Base-by-base conservation (phyloP, 1,139 yeast genomes). In the Kodamaea alishanica region DNA sequence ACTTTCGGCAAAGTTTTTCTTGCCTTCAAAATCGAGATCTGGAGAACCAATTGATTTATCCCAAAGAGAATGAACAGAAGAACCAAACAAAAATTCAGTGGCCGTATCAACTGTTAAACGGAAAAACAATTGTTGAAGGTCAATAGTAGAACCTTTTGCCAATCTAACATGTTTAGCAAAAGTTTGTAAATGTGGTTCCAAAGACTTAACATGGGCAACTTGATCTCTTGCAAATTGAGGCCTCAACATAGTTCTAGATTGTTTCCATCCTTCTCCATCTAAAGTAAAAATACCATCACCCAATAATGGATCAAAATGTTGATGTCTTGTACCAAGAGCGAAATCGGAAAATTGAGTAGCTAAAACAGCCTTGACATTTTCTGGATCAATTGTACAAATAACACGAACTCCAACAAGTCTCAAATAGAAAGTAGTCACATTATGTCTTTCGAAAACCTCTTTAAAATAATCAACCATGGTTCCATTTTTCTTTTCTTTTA, bases 61-160 rank as follows among this genome's bases (percentile, higher is more conserved):
- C 33, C 56, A 52, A 39, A 75, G 64, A 11, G 70, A 59, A 38
- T 65, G 63, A 8, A 72, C 74, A 8, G 77, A 67, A 51, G 72
- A 77, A 9, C 84, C 84, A 58, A 78, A 77, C 48, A 78, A 62
- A 50, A 77, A 76, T 55, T 78, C 81, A 10, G 81, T 72, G 4
- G 83, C 75, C 22, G 79, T 69, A 52, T 78, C 84, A 43, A 78
- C 65, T 5, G 84, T 78, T 34, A 78, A 59, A 42, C 59, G 58
- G 57, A 70, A 77, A 52, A 75, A 75, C 37, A 70, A 60, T 24
- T 61, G 67, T 51, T 76, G 81, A 26, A 76, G 54, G 45, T 79
- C 80, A 45, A 75, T 61, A 12, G 49, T 41, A 8, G 25, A 8
- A 8, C 58, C 59, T 8, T 42, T 35, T 11, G 39, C 23, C 22